Conservation (phyloP, 441 rosid species). For the Corymbia calophylla region DNA sequence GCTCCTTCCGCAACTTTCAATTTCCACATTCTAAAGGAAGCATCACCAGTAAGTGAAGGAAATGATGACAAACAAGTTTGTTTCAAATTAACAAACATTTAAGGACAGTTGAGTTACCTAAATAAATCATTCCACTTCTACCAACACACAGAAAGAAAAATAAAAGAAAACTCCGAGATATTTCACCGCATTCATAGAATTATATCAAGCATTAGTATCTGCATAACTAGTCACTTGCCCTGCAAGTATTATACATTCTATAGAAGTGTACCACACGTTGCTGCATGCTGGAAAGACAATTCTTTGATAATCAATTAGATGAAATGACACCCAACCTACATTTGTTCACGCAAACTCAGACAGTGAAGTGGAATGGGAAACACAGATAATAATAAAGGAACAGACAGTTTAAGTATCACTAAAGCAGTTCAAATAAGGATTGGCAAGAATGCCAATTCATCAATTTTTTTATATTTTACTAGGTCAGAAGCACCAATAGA, state of each 20-base stretch:
- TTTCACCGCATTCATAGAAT: neutral
- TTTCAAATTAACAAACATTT: neutral
- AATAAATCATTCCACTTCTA: neutral
- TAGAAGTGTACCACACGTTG: neutral
- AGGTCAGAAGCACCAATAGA: neutral
- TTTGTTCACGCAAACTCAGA: neutral
- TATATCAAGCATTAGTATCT: neutral
- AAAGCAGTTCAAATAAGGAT: neutral
- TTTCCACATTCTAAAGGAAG: neutral
- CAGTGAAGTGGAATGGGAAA: neutral
- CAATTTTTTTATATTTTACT: neutral
- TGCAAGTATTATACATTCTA: neutral
- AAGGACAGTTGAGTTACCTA: neutral
- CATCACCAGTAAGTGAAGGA: neutral
- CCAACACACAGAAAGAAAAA: neutral
- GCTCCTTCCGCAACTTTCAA: conserved; percentile 71
- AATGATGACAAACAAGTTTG: neutral
- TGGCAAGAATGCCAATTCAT: neutral
- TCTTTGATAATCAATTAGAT: neutral
- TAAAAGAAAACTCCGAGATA: neutral
- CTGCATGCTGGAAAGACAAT: neutral
- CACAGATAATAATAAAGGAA: neutral
- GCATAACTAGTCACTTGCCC: neutral
- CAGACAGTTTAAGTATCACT: neutral
- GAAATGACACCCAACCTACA: neutral